These are phyloP conservation scores for Mycena latifolia DNA, from an alignment of 768 basidiomycete genomes.

Conservation along the genomic window DNA sequence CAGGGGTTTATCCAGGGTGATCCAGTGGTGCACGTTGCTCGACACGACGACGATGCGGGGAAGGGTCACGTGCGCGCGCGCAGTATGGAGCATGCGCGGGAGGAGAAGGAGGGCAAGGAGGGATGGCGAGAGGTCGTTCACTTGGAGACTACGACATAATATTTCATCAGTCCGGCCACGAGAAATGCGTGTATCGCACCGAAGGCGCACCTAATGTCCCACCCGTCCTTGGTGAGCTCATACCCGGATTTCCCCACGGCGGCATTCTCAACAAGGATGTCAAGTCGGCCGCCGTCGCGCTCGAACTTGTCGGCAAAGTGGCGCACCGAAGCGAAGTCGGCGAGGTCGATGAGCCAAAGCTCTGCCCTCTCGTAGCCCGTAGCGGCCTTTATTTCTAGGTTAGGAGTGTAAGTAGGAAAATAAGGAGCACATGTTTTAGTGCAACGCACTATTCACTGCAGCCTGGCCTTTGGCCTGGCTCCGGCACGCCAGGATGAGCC, in stretches of 20 bases:
- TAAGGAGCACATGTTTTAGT: no score
- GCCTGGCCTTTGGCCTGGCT: slow-evolving; percentile 26
- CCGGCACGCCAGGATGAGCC: no score
- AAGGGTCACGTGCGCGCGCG: slow-evolving; percentile 45
- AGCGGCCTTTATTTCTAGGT: slow-evolving; percentile 45
- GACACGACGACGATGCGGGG: neutral
- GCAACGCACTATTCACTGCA: slow-evolving; percentile 52
- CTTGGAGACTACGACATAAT: no score
- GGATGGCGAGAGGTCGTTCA: slow-evolving; percentile 49
- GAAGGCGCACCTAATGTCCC: no score
- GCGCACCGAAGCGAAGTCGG: slow-evolving; percentile 54
- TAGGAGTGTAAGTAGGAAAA: slow-evolving; percentile 3
- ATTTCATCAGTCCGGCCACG: neutral
- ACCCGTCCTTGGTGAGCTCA: slow-evolving; percentile 28
- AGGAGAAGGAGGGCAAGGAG: slow-evolving; percentile 41
- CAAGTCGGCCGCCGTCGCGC: neutral
- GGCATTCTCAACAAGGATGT: slow-evolving; percentile 60
- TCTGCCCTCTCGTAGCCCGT: slow-evolving; percentile 42
- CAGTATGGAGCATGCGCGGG: neutral
- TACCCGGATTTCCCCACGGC: slow-evolving; percentile 37
- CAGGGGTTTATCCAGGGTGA: neutral
- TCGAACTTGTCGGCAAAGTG: slow-evolving; percentile 49
- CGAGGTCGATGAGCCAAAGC: slow-evolving; percentile 53
- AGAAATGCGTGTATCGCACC: no score
- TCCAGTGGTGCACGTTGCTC: neutral